phyloP scores from a whole-genome alignment of 768 basidiomycete species.

The Leccinum subgranulosum region DNA sequence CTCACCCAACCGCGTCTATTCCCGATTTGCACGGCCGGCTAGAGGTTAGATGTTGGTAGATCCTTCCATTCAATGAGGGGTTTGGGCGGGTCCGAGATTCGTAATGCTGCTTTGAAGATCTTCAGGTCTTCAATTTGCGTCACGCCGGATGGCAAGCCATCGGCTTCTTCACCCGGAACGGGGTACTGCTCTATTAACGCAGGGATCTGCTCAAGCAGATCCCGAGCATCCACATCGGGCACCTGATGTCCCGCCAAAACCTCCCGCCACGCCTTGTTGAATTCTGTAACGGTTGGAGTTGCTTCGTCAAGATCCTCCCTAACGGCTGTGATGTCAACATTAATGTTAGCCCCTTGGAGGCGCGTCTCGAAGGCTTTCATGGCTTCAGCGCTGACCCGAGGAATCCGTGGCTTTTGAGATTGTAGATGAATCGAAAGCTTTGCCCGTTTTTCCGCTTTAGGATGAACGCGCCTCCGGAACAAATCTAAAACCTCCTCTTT shows the following conservation, averaged over 20 bases:
- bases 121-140: conserved; percentile 63
- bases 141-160: conserved; percentile 44
- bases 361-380: conserved; percentile 57
- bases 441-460: conserved; percentile 61
- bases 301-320: conserved; percentile 50
- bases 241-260: conserved; percentile 40
- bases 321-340: conserved; percentile 50
- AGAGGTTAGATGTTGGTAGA: conserved; percentile 58
- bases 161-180: conserved; percentile 48
- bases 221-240: conserved; percentile 38
- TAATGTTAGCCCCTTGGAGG: conserved; percentile 47
- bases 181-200: conserved; percentile 56
- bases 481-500: conserved; percentile 74
- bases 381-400: conserved; percentile 63
- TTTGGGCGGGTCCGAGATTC: conserved; percentile 52
- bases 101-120: conserved; percentile 61
- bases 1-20: background rate
- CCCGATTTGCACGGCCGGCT: conserved; percentile 11
- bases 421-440: conserved; percentile 84
- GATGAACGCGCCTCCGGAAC: conserved; percentile 69
- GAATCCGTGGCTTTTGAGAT: conserved; percentile 61
- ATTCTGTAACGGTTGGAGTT: conserved; percentile 56
- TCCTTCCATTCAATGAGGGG: conserved; percentile 77
- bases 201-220: conserved; percentile 54
- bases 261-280: conserved; percentile 60